Evolutionary conservation across 2,329 filamentous ascomycete genomes (phyloP).

Genomic region (Epicoccum nigrum): DNA sequence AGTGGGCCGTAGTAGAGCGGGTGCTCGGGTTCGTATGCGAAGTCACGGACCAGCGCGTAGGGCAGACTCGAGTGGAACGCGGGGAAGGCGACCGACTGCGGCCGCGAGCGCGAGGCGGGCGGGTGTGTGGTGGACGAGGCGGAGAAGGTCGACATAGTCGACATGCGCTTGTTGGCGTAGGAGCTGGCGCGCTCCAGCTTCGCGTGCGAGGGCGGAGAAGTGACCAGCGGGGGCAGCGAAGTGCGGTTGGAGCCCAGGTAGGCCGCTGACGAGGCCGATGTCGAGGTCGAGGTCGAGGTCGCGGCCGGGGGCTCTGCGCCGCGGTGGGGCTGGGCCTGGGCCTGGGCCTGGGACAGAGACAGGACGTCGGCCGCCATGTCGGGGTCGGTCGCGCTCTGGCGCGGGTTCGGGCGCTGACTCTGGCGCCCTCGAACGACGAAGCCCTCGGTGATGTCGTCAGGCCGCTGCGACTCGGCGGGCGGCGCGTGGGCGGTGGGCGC

Average conservation of each 20-base stretch:
- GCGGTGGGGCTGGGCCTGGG: conserved; percentile 37
- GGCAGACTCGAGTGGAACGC: conserved; percentile 83
- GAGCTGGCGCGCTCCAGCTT: conserved; percentile 69
- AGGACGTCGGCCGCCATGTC: conserved; percentile 49
- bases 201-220: conserved; percentile 55
- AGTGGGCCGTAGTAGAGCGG: conserved; percentile 95
- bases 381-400: conserved; percentile 20
- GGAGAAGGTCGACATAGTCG: conserved; percentile 85
- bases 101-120: conserved; percentile 69
- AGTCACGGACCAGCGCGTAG: conserved; percentile 93
- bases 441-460: conserved; percentile 39
- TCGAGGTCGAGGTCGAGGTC: too few relatives aligned
- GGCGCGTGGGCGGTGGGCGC: conserved; percentile 17
- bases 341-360: conserved; percentile 39
- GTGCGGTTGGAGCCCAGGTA: conserved; percentile 48
- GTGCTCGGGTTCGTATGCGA: conserved; percentile 83
- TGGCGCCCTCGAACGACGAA: conserved; percentile 29
- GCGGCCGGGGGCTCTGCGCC: conserved; percentile 41
- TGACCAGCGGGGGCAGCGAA: conserved; percentile 57
- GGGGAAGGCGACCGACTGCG: conserved; percentile 80
- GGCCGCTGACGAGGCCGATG: conserved; percentile 35
- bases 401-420: too few relatives aligned
- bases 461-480: conserved; percentile 34
- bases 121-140: conserved; percentile 62
- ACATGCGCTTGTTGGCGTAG: conserved; percentile 79